Conservation (phyloP, 805 yeast species). For the Candida berthetii region DNA sequence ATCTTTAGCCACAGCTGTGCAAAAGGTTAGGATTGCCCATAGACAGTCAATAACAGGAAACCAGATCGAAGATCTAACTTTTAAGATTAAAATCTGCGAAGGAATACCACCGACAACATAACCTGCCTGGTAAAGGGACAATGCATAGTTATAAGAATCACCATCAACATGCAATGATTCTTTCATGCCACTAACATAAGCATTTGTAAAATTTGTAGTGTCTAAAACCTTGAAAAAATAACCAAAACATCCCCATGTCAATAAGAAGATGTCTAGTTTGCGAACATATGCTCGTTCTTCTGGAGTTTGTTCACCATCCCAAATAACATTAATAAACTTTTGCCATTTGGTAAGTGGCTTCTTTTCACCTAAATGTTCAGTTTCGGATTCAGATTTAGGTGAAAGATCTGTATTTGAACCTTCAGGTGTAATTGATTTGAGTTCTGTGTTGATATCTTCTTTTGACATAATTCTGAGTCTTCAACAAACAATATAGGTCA, state of each 20-base stretch:
- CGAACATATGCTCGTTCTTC: not conserved
- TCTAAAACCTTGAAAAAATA: constrained; percentile 1
- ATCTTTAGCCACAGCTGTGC: constrained; percentile 35
- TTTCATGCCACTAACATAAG: constrained; percentile 55
- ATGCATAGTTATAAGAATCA: constrained; percentile 38
- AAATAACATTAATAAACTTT: not conserved
- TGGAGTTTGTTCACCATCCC: not conserved
- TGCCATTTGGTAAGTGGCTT: not conserved
- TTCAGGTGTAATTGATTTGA: not conserved
- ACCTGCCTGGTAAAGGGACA: constrained; percentile 1
- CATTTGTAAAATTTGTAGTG: constrained; percentile 27
- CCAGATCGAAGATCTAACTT: not conserved
- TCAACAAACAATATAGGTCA: no score
- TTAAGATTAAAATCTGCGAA: not conserved
- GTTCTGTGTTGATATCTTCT: not conserved
- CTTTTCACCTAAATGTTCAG: no score
- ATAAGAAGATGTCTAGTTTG: not conserved
- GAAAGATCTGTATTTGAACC: not conserved
- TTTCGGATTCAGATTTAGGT: no score
- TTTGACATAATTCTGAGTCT: not conserved
- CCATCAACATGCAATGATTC: constrained; percentile 49
- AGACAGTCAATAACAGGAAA: constrained; percentile 43
- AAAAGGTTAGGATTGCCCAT: constrained; percentile 59
- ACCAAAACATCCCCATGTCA: constrained; percentile 1
- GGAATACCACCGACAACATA: constrained; percentile 1